Base-by-base conservation (phyloP, 495 filamentous ascomycete genomes). In the Rostrohypoxylon terebratum region DNA sequence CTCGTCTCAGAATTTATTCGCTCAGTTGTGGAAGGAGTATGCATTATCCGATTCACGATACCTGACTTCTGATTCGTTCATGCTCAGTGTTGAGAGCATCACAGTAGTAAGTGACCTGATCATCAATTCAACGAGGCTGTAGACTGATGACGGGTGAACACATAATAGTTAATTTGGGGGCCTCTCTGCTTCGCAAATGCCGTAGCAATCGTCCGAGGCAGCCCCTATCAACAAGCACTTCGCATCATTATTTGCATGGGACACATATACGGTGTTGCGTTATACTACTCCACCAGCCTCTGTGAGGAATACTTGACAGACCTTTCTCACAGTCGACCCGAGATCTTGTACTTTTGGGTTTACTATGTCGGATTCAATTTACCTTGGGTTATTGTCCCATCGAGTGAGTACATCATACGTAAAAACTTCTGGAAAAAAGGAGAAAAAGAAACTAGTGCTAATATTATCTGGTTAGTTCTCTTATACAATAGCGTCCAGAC, bases 11-110 rank as follows among this genome's bases (percentile, higher is more conserved):
- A 68, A 73, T 28, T 73, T 94, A 0, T 89, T 94, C 45, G 91
- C 90, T 0, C 92, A 96, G 79, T 79, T 96, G 38, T 96, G 93
- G 93, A 96, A 96, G 75, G 93, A 96, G 76, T 96, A 96, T 83
- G 86, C 92, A 6, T 84, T 91, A 40, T 93, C 92, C 16, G 93
- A 96, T 79, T 94, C 92, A 31, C 87, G 93, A 38, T 96, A 96
- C 71, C 82, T 96, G 76, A 93, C 89, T 4, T 87, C 87, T 8
- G 90, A 97, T 74, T 85, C 88, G 0, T 91, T 96, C 76, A 93
- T 96, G 66, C 82, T 96, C 2, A 93, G 92, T 74, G 90, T 97
- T 81, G 94, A 97, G 83, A 88, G 85, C 14, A 87, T 97, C 62
- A 97, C 94, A 1, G 88, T 88, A 18, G 93, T 95, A 82, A 68